Base-by-base conservation (phyloP, 2,329 filamentous ascomycete species). In the Stagonosporopsis chrysanthemi region DNA sequence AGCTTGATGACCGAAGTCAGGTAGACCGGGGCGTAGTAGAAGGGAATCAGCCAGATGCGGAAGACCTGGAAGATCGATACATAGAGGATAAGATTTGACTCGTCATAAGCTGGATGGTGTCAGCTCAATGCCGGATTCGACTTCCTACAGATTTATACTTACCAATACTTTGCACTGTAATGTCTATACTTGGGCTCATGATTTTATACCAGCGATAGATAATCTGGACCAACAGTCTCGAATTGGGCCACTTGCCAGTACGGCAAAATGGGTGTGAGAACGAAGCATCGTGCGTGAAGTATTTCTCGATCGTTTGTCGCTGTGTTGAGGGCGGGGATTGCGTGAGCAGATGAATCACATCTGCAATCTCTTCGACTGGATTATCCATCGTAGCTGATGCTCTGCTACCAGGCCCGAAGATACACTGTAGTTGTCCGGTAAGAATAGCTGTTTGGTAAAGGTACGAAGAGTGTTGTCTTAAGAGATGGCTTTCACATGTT, bases 261-360 rank as follows among this genome's bases (percentile, higher is more conserved):
- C 86, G 84, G 69, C 90, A 92, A 73, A 94, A 89, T 0, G 91
- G 91, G 65, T 96, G 91, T 3, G 84, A 83, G 71, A 96, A 95
- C 28, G 86, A 84, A 8, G 90, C 90, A 68, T 88, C 80, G 9
- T 83, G 83, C 0, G 88, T 85, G 75, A 93, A 96, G 78, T 90
- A 93, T n/a, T 79, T 81, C 55, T 90, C 81, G 23, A 96, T 80
- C 0, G 89, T 81, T 3, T 82, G 78, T 52, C 82, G 78, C 75
- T 96, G 92, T 31, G 89, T 78, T 1, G 84, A 80, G 0, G 88
- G 88, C 0, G 83, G 82, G 42, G 89, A 87, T 71, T 89, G 86
- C 38, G 86, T 88, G 56, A 96, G 84, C 33, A 83, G 79, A 56
- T 83, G 83, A 74, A 96, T 90, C 50, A 96, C 81, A 11, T 76